phyloP scores from a whole-genome alignment of 129 eudicot genomes.

The Ambrosia artemisiifolia region DNA sequence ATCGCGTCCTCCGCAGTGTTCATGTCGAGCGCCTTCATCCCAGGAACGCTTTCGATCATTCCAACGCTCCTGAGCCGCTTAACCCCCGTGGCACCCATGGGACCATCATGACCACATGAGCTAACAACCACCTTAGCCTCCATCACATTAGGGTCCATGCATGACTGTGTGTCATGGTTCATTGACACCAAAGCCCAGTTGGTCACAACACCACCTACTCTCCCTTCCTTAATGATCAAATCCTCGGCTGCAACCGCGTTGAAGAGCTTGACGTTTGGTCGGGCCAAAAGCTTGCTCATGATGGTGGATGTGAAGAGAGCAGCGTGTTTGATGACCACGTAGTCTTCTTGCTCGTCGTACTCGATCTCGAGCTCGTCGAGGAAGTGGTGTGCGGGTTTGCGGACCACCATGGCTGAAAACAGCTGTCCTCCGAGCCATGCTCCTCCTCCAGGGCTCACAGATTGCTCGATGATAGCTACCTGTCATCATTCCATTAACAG shows the following conservation, averaged over 20 bases:
- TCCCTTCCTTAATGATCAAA: conserved; percentile 52
- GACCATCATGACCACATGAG: conserved; percentile 82
- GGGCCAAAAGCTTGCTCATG: conserved; percentile 73
- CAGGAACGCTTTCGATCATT: conserved; percentile 61
- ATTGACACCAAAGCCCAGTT: conserved; percentile 74
- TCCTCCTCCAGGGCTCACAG: conserved; percentile 84
- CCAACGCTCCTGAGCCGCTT: conserved; percentile 70
- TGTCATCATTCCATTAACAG: too few species aligned
- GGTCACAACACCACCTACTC: conserved; percentile 70
- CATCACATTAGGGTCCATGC: conserved; percentile 87
- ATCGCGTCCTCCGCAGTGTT: conserved; percentile 74
- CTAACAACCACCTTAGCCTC: conserved; percentile 76
- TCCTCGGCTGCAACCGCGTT: conserved; percentile 85
- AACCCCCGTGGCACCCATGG: conserved; percentile 78
- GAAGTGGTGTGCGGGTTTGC: conserved; percentile 71
- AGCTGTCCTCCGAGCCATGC: conserved; percentile 87
- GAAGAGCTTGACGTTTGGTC: conserved; percentile 75
- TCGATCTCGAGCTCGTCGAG: conserved; percentile 62
- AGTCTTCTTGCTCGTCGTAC: conserved; percentile 68
- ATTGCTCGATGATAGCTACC: conserved; percentile 71
- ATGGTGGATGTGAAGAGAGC: conserved; percentile 77
- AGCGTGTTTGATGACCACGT: conserved; percentile 74
- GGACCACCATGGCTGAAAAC: conserved; percentile 81
- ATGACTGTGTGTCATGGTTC: conserved; percentile 78
- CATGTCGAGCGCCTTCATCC: conserved; percentile 80